Evolutionary conservation across 2,329 filamentous ascomycete species (phyloP), one percentile per base, ranked within the genome.

Genomic region (Pseudonectria buxi): DNA sequence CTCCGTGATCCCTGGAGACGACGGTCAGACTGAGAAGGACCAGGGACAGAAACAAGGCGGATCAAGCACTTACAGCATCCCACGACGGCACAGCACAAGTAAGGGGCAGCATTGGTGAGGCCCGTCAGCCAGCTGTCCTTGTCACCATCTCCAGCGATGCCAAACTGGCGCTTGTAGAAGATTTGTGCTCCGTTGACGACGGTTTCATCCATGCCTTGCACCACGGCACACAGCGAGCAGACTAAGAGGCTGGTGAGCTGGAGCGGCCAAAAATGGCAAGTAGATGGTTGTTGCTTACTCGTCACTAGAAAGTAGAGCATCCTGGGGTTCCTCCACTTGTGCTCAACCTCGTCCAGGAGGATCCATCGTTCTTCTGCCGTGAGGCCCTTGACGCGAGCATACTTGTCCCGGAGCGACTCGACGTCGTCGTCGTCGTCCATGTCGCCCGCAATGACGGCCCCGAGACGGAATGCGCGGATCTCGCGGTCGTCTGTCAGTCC

Each of bases 61-160:
- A n/a, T n/a, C n/a, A n/a, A n/a, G n/a, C n/a, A 43, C 83, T 87
- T 58, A 81, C 56, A 69, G 50, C 71, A 86, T 14, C 82, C 80
- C 31, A 82, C 57, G 28, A 85, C 59, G 4, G 81, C 78, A 45
- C 78, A 86, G 60, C 77, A 77, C 14, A 86, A 69, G 45, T 81
- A 81, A 0, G 76, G 76, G 0, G 71, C 71, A 29, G 61, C 68
- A 52, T 85, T 85, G 26, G 73, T 63, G 6, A 83, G 67, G 11
- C 78, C 81, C 4, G 74, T 54, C 3, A 83, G 62, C 78, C 79
- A 79, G 33, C 61, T 66, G 43, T 67, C 63, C 36, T 60, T 50
- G 33, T 70, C 62, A 25, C 68, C 68, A 26, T 71, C 55, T 16
- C 69, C 63, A 32, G 59, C 67, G 35, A 84, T 82, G 14, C 72